These are phyloP conservation scores for Ceratocystis ficicola DNA, from an alignment of 2,329 filamentous ascomycete genomes.

Conservation along the genomic window DNA sequence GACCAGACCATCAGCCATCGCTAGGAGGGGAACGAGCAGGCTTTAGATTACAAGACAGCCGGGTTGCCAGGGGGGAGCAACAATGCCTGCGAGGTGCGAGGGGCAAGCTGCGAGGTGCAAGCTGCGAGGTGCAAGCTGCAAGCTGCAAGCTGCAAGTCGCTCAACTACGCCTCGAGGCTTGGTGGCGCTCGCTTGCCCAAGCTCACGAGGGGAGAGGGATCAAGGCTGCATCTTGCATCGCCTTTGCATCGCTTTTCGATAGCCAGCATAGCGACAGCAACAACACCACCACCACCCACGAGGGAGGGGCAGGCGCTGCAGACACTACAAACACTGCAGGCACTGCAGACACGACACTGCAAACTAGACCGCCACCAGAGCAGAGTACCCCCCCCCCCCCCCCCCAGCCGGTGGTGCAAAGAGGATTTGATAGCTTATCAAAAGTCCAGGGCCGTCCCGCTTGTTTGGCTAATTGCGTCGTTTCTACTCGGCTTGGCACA, in stretches of 20 bases:
- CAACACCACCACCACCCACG: no score
- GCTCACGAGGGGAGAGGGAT: background rate
- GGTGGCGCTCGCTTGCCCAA: slow-evolving; percentile 4
- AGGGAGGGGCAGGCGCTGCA: slow-evolving; percentile 10
- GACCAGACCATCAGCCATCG: background rate
- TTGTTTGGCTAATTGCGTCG: background rate
- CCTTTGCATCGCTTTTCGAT: background rate
- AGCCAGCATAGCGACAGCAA: background rate
- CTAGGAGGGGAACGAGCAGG: slow-evolving; percentile 2
- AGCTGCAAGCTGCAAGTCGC: background rate
- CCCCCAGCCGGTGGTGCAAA: background rate
- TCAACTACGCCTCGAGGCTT: background rate
- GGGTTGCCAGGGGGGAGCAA: background rate
- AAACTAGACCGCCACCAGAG: slow-evolving; percentile 11
- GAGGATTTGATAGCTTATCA: slow-evolving; percentile 13
- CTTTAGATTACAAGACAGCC: slow-evolving; percentile 10
- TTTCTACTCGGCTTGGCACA: background rate
- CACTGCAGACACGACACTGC: background rate
- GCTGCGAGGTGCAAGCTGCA: background rate
- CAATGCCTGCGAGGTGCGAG: background rate
- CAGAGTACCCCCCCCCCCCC: no score
- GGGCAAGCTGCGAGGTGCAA: background rate
- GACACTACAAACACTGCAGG: no score
- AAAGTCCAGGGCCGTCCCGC: slow-evolving; percentile 1
- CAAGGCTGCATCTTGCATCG: slow-evolving; percentile 1